These are phyloP conservation scores for Arabis alpina DNA, from an alignment of 345 rosid species.

Conservation along the genomic window DNA sequence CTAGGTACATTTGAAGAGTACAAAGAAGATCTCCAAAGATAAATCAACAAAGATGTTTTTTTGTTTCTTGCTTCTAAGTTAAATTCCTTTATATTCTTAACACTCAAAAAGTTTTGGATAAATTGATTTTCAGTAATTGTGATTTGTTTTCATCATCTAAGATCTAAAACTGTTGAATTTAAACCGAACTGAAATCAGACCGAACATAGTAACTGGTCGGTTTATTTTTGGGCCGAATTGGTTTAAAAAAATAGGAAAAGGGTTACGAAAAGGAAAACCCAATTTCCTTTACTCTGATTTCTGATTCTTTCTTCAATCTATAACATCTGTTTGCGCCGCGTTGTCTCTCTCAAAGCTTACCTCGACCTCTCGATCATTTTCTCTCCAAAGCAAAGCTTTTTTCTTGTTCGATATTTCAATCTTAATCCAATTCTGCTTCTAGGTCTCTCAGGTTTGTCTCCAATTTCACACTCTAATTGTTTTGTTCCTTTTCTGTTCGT, in stretches of 20 bases:
- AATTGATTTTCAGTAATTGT: no score
- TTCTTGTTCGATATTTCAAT: not conserved
- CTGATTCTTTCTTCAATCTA: conserved; percentile 1
- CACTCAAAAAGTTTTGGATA: no score
- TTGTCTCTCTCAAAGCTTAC: conserved; percentile 2
- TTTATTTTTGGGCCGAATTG: conserved; percentile 1
- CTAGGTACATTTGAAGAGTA: conserved; percentile 80
- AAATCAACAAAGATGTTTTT: conserved; percentile 67
- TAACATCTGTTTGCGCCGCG: conserved; percentile 19
- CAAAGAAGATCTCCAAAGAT: conserved; percentile 79
- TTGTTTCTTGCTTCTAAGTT: no score
- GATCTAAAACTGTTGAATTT: no score
- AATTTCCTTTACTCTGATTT: not conserved
- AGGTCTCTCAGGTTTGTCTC: conserved; percentile 31
- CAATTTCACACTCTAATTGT: not conserved
- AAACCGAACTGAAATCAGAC: not conserved
- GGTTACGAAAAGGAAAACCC: conserved; percentile 26
- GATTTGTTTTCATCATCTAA: no score
- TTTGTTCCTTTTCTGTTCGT: not conserved
- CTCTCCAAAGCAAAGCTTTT: not conserved
- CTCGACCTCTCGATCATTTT: conserved; percentile 20
- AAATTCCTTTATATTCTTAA: no score
- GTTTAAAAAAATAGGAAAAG: not conserved
- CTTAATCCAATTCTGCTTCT: not conserved
- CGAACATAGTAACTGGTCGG: no score